Conservation (phyloP, 1,284 basidiomycete species). For the Mycosarcoma maydis region DNA sequence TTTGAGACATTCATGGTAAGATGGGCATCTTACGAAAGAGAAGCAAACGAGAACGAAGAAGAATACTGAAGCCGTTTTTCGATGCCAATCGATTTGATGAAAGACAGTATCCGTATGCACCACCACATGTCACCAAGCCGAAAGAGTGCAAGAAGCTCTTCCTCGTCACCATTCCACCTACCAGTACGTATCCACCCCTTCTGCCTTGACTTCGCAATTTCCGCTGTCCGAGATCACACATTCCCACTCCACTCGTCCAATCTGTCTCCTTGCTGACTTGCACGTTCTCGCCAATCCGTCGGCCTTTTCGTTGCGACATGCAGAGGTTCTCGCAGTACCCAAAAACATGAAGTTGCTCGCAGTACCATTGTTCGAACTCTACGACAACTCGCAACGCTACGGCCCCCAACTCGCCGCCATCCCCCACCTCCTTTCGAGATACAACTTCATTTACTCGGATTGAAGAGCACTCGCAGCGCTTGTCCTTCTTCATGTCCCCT, state of each 20-base stretch:
- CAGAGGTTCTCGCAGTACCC: constrained; percentile 93
- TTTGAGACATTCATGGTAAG: constrained; percentile 97
- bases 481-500: not conserved
- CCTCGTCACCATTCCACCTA: constrained; percentile 91
- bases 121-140: constrained; percentile 94
- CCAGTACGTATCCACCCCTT: constrained; percentile 82
- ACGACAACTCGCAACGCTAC: constrained; percentile 91
- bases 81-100: not conserved
- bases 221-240: too few relatives aligned
- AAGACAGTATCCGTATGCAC: constrained; percentile 90
- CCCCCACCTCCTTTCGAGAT: constrained; percentile 90
- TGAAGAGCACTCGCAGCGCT: constrained; percentile 1
- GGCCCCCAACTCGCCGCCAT: constrained; percentile 93
- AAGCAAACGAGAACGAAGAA: not conserved
- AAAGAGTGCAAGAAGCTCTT: constrained; percentile 98
- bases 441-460: constrained; percentile 67
- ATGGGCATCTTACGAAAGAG: too few relatives aligned
- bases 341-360: constrained; percentile 96
- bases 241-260: too few relatives aligned
- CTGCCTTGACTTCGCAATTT: too few relatives aligned
- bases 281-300: not conserved
- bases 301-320: not conserved
- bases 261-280: not conserved
- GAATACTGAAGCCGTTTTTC: not conserved
- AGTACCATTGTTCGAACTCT: constrained; percentile 93